Conservation (phyloP, 495 filamentous ascomycete genomes). For the Penicillium fimorum region DNA sequence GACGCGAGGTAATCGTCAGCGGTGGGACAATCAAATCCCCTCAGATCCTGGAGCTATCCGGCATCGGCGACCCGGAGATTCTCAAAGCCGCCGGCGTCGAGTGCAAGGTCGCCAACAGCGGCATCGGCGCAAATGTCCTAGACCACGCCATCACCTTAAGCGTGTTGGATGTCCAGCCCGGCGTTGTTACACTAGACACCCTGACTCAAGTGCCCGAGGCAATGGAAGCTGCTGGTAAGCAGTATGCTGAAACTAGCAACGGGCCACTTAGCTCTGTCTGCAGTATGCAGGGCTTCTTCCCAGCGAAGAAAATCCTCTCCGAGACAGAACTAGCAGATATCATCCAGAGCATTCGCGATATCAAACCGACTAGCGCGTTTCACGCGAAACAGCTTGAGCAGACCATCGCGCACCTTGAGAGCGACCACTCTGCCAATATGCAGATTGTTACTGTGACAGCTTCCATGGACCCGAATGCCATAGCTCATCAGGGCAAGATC, state of each 20-base stretch:
- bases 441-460: conserved; percentile 24
- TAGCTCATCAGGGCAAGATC: conserved; percentile 23
- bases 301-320: conserved; percentile 22
- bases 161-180: conserved; percentile 32
- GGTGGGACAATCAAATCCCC: conserved; percentile 53
- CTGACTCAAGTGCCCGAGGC: conserved; percentile 28
- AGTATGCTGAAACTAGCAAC: conserved; percentile 16
- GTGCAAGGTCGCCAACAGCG: conserved; percentile 34
- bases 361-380: conserved; percentile 21
- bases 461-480: conserved; percentile 14
- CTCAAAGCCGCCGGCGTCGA: conserved; percentile 35
- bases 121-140: conserved; percentile 48
- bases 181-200: conserved; percentile 35
- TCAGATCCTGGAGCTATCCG: conserved; percentile 58
- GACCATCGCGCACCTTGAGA: conserved; percentile 24
- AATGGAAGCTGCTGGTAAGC: conserved; percentile 18
- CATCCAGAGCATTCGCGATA: conserved; percentile 21
- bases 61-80: conserved; percentile 43
- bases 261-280: conserved; percentile 19
- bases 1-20: conserved; percentile 53
- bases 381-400: conserved; percentile 28
- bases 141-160: conserved; percentile 37
- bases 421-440: conserved; percentile 26
- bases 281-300: conserved; percentile 29
- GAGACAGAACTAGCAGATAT: conserved; percentile 20